Evolutionary conservation across 768 basidiomycete species (phyloP), one percentile per base, ranked within the genome.

Genomic region (Pleurotus giganteus): DNA sequence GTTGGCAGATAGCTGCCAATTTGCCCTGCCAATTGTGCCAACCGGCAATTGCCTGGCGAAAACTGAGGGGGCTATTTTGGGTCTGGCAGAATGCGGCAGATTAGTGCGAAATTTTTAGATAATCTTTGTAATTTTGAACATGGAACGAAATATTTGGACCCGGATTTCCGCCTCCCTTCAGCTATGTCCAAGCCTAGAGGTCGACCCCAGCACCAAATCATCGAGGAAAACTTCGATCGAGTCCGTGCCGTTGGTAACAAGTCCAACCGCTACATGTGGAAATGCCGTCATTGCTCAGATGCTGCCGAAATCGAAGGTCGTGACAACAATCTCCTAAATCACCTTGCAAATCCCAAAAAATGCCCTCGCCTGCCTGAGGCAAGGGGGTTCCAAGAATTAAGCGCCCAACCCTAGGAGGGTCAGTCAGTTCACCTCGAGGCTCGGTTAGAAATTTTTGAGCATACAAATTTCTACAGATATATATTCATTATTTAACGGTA

Each of bases 71-170:
- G 37, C 15, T 39, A 3, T 3, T 39, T 39, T 19, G 37, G 37
- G 37, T 28, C n/a, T 32, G 58, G 58, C 54, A 59, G 44, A 51
- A 53, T 27, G 12, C 45, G 58, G 58, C 58, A 59, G 50, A 56
- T 56, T 31, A 37, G 17, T 58, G 19, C 4, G 6, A 27, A 46
- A n/a, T 46, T n/a, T 46, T 4, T 46, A 6, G 21, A 13, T 3
- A 46, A 21, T 23, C 15, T 46, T n/a, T 46, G 13, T 23, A 13
- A 21, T 13, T 19, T 44, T 41, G n/a, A 21, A 24, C 6, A n/a
- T 8, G 41, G 27, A 15, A 5, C 17, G 4, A 15, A 24, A 43
- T 17, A 5, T n/a, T 12, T 5, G 7, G 2, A 15, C 26, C 44
- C 21, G 44, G 13, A 32, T 21, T 7, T 46, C 23, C 44, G 15